Conservation (phyloP, 768 basidiomycete species). For the Mycena amicta region DNA sequence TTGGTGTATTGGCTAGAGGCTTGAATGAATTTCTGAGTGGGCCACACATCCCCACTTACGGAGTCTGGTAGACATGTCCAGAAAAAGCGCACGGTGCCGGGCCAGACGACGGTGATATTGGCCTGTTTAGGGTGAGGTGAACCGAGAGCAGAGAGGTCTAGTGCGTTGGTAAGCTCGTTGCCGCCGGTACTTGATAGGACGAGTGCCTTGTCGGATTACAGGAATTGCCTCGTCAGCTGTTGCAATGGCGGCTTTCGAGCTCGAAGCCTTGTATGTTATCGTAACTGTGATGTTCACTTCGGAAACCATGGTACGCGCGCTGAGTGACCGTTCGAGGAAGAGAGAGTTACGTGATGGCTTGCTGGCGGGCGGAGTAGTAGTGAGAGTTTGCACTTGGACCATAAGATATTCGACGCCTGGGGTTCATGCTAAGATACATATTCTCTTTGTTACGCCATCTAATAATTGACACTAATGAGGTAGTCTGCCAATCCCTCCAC, state of each 20-base stretch:
- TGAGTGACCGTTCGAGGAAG: slow-evolving; percentile 64
- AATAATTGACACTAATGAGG: slow-evolving; percentile 62
- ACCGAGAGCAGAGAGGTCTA: slow-evolving; percentile 39
- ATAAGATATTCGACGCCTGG: neutral
- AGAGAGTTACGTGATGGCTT: neutral
- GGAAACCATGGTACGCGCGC: slow-evolving; percentile 11
- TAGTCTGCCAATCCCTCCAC: slow-evolving; percentile 80
- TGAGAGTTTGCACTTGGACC: too few relatives aligned
- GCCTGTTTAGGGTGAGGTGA: slow-evolving; percentile 41
- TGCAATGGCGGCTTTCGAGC: slow-evolving; percentile 11
- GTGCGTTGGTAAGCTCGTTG: too few relatives aligned
- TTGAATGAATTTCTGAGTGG: neutral
- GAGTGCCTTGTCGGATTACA: slow-evolving; percentile 27
- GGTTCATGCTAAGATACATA: slow-evolving; percentile 19
- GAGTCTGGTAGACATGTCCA: slow-evolving; percentile 9
- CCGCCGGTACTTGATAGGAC: neutral
- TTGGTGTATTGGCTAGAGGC: neutral
- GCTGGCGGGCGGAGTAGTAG: too few relatives aligned
- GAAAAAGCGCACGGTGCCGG: slow-evolving; percentile 33
- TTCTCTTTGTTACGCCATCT: slow-evolving; percentile 27
- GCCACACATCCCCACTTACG: slow-evolving; percentile 3
- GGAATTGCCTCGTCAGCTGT: slow-evolving; percentile 26
- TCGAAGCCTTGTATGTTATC: slow-evolving; percentile 15
- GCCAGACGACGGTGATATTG: slow-evolving; percentile 35
- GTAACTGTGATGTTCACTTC: slow-evolving; percentile 33